A percentile compares a stretch with the other conserved stretches of the same genome.
These are phyloP conservation scores for Gossypium gossypioides DNA, from an alignment of 441 rosid genomes.

Conservation along the genomic window DNA sequence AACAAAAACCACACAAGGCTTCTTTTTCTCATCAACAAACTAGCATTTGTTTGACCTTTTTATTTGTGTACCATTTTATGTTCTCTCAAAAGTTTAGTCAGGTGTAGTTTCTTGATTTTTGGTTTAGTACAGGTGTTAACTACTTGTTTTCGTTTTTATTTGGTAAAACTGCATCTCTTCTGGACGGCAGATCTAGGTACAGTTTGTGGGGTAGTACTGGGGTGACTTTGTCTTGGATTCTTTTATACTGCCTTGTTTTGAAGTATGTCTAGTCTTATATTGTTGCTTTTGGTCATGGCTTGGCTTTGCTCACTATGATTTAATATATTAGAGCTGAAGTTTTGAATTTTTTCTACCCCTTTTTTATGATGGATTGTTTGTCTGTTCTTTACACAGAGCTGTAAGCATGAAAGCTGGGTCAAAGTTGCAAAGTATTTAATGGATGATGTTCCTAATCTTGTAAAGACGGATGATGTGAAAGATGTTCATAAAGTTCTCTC, in stretches of 20 bases:
- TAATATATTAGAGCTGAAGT: neutral
- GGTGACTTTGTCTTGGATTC: neutral
- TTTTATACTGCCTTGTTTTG: neutral
- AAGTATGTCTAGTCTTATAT: neutral
- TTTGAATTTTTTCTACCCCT: neutral
- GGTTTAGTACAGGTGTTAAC: neutral
- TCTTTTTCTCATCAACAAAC: neutral
- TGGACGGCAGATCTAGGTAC: neutral
- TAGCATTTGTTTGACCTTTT: neutral
- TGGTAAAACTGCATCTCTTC: neutral
- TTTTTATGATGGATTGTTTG: slow-evolving; percentile 12
- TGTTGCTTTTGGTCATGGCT: neutral
- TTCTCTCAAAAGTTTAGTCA: neutral
- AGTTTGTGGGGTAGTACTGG: neutral
- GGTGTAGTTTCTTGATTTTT: neutral
- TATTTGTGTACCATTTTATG: neutral
- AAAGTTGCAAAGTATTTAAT: slow-evolving; percentile 52
- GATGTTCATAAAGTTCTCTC: slow-evolving; percentile 38
- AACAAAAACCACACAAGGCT: neutral
- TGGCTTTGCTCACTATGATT: neutral
- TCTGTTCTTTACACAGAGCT: slow-evolving; percentile 34
- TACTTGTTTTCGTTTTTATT: neutral
- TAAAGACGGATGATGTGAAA: slow-evolving; percentile 52
- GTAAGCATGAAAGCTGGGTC: slow-evolving; percentile 53
- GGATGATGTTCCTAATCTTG: slow-evolving; percentile 70